A percentile compares a stretch with the other conserved stretches of the same genome.
phyloP scores from a whole-genome alignment of 169 alveolate genomes.

The Eimeria mitis region DNA sequence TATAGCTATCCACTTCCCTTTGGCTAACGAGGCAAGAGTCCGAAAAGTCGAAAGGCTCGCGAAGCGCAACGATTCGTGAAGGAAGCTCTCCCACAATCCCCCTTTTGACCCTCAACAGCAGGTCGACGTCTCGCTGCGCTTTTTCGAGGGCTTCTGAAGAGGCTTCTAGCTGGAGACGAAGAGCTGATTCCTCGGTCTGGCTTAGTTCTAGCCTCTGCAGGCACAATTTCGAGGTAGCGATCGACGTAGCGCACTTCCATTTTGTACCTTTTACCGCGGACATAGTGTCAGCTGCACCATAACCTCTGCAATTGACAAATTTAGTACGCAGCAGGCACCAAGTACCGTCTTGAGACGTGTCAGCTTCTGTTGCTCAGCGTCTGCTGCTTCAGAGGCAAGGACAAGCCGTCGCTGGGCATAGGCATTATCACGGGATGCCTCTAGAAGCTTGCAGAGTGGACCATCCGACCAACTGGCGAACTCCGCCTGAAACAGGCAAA shows the following conservation, averaged over 20 bases:
- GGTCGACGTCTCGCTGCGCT: constrained; percentile 18
- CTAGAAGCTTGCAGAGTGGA: constrained; percentile 22
- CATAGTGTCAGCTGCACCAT: not conserved
- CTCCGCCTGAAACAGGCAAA: constrained; percentile 9
- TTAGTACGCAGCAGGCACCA: not conserved
- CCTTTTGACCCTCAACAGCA: constrained; percentile 38
- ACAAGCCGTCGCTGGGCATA: constrained; percentile 29
- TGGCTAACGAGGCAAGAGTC: constrained; percentile 93
- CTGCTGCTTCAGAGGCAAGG: constrained; percentile 65
- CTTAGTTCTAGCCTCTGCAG: constrained; percentile 26
- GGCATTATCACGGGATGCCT: constrained; percentile 5
- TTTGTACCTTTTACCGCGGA: not conserved
- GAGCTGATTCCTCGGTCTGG: constrained; percentile 30
- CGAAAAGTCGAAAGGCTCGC: constrained; percentile 50
- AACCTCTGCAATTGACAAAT: not conserved
- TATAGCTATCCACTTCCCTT: constrained; percentile 90
- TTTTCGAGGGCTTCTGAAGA: constrained; percentile 7
- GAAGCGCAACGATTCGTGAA: not conserved
- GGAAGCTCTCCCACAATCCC: constrained; percentile 58
- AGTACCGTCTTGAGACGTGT: constrained; percentile 19
- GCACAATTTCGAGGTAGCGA: not conserved
- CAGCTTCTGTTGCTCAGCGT: constrained; percentile 41
- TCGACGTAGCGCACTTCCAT: not conserved
- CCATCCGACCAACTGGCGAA: constrained; percentile 4
- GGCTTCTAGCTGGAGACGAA: constrained; percentile 22